Conservation (phyloP, 208 protist genomes). For the Wallacemonas rigidus region DNA sequence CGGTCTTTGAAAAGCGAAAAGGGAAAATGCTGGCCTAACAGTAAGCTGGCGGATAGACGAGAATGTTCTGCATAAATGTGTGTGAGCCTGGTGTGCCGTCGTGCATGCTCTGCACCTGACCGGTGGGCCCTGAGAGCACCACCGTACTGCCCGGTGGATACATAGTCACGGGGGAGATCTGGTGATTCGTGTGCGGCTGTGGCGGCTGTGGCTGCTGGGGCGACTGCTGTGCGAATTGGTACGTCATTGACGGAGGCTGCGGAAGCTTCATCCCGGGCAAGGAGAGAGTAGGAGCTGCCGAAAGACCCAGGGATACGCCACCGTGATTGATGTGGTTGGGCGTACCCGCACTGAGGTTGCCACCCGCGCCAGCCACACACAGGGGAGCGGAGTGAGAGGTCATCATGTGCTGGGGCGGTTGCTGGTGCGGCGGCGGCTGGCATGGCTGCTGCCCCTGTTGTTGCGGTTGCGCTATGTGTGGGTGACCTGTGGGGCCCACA, state of each 20-base stretch:
- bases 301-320: not conserved
- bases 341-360: constrained; percentile 10
- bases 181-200: not conserved
- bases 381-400: not conserved
- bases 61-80: constrained; percentile 7
- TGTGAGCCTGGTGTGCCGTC: constrained; percentile 1
- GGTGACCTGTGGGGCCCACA: not conserved
- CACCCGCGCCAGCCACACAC: constrained; percentile 1
- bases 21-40: not conserved
- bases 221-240: constrained; percentile 11
- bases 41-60: not conserved
- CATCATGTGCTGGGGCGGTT: constrained; percentile 1
- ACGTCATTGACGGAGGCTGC: not conserved
- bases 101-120: constrained; percentile 8
- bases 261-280: constrained; percentile 12
- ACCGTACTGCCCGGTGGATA: constrained; percentile 2
- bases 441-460: constrained; percentile 14
- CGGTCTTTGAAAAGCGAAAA: not conserved
- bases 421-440: constrained; percentile 13
- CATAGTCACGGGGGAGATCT: constrained; percentile 13
- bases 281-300: not conserved
- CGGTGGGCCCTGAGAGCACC: not conserved
- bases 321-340: constrained; percentile 12
- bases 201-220: constrained; percentile 8
- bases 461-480: not conserved